Evolutionary conservation across 352 stramenopile species (phyloP).

Genomic region (Sclerospora graminicola): DNA sequence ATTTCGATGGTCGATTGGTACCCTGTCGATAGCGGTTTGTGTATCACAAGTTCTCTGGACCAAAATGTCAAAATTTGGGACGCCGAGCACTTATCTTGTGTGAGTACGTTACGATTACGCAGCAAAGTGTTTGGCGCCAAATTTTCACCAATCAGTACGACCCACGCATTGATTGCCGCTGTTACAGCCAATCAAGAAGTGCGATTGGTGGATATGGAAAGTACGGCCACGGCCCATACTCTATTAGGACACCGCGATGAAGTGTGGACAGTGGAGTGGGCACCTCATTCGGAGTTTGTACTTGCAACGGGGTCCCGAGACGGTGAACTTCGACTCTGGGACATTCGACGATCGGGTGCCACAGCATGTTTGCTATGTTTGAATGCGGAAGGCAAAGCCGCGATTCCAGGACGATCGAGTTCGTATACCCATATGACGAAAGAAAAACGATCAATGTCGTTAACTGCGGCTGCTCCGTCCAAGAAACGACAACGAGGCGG

Average conservation of each 20-base stretch:
- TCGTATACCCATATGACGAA: conserved; percentile 41
- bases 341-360: conserved; percentile 73
- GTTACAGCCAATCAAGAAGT: conserved; percentile 48
- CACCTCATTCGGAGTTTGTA: conserved; percentile 54
- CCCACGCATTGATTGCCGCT: conserved; percentile 61
- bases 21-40: conserved; percentile 71
- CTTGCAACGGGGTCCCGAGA: conserved; percentile 46
- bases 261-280: conserved; percentile 74
- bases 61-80: conserved; percentile 70
- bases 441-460: conserved; percentile 19
- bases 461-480: conserved; percentile 15
- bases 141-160: conserved; percentile 50
- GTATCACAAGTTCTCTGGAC: conserved; percentile 67
- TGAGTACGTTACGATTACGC: conserved; percentile 46
- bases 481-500: conserved; percentile 24
- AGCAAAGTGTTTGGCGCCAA: conserved; percentile 52
- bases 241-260: conserved; percentile 71
- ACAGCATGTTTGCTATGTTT: conserved; percentile 78
- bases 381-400: conserved; percentile 52
- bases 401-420: conserved; percentile 35
- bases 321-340: conserved; percentile 74
- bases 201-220: conserved; percentile 68
- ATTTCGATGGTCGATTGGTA: conserved; percentile 83
- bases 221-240: conserved; percentile 46
- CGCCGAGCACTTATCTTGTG: conserved; percentile 52